Conservation (phyloP, 2,329 filamentous ascomycete species). For the Fusarium denticulatum region DNA sequence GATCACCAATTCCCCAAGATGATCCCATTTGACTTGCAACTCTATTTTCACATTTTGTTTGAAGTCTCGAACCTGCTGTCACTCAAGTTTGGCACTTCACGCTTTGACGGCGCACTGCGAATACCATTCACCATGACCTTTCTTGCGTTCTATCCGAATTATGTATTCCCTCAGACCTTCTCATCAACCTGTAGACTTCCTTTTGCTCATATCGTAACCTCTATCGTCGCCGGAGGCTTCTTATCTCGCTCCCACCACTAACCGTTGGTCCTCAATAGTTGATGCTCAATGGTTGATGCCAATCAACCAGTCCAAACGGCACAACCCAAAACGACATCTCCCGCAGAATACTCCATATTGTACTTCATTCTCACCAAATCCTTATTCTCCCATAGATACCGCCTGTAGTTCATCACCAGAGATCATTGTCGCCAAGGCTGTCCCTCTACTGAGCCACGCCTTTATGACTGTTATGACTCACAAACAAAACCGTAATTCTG, state of each 20-base stretch:
- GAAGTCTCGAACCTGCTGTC: accelerated
- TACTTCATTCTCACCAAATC: accelerated
- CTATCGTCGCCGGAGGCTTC: background rate
- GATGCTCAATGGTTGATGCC: background rate
- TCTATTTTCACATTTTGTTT: accelerated
- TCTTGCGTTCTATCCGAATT: background rate
- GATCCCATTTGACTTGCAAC: background rate
- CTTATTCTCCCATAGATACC: accelerated
- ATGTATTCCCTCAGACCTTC: accelerated
- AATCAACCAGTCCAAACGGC: background rate
- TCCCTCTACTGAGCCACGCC: no score
- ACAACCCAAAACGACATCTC: background rate
- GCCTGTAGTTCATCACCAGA: accelerated
- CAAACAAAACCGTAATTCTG: background rate
- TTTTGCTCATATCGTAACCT: accelerated
- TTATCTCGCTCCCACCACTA: background rate
- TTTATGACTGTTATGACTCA: background rate
- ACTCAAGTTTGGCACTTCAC: background rate
- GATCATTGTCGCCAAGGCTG: accelerated
- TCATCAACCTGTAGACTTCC: accelerated
- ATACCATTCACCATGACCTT: background rate
- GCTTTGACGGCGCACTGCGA: background rate
- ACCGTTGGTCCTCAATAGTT: background rate
- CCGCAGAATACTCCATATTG: background rate
- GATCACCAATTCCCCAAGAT: background rate